These are phyloP conservation scores for Amylostereum areolatum DNA, from an alignment of 1,284 basidiomycete genomes.

Conservation along the genomic window DNA sequence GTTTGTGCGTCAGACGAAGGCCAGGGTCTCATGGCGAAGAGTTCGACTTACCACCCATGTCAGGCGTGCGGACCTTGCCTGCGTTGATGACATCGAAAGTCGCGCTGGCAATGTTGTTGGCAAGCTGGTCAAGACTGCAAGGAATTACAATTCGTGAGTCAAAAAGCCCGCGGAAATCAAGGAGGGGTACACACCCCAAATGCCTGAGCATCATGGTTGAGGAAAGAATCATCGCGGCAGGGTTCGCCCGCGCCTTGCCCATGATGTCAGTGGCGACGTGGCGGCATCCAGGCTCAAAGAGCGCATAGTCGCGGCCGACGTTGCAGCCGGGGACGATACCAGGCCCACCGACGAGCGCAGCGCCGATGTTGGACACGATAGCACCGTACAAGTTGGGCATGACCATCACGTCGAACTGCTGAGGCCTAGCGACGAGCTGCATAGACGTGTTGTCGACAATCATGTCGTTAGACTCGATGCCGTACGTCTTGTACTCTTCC, in stretches of 20 bases:
- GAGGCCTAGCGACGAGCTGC: slow-evolving; percentile 94
- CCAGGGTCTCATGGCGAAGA: neutral
- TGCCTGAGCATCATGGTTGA: slow-evolving; percentile 99
- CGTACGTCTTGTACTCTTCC: slow-evolving; percentile 91
- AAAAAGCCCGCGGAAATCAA: neutral
- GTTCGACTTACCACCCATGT: slow-evolving; percentile 83
- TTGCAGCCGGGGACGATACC: slow-evolving; percentile 98
- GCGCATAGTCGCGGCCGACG: slow-evolving; percentile 94
- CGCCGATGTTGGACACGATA: slow-evolving; percentile 97
- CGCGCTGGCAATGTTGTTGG: slow-evolving; percentile 90
- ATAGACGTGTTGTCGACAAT: slow-evolving; percentile 99
- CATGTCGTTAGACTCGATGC: slow-evolving; percentile 96
- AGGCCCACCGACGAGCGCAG: slow-evolving; percentile 96
- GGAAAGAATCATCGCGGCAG: slow-evolving; percentile 96
- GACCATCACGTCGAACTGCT: slow-evolving; percentile 99
- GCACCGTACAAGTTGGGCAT: slow-evolving; percentile 97
- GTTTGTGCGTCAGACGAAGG: slow-evolving; percentile 3
- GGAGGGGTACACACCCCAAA: slow-evolving; percentile 61
- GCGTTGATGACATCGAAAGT: slow-evolving; percentile 92
- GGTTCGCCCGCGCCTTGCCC: slow-evolving; percentile 97
- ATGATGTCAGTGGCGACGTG: slow-evolving; percentile 98
- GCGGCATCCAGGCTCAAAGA: slow-evolving; percentile 98
- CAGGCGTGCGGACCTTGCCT: slow-evolving; percentile 88
- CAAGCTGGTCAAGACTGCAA: slow-evolving; percentile 81
- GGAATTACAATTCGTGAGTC: slow-evolving; percentile 3